Evolutionary conservation across 352 stramenopile genomes (phyloP).

Genomic region (Pseudoperonospora humuli): DNA sequence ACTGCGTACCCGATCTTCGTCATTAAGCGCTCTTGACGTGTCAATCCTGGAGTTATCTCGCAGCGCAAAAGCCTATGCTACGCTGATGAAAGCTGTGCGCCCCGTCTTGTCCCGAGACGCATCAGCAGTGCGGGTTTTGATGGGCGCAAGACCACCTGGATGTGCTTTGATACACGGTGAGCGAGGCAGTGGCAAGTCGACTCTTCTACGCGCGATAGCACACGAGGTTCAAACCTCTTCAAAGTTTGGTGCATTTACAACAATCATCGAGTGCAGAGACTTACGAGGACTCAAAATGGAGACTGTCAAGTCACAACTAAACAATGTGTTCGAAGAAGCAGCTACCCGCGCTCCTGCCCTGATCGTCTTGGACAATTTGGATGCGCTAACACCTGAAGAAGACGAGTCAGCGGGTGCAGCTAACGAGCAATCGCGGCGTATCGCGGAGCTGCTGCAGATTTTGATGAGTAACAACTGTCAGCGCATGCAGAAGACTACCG

Average conservation of each 20-base stretch:
- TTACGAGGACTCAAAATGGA: slow-evolving; percentile 85
- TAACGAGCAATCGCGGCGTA: slow-evolving; percentile 83
- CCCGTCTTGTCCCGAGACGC: slow-evolving; percentile 45
- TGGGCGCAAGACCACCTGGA: slow-evolving; percentile 49
- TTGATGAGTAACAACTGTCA: slow-evolving; percentile 45
- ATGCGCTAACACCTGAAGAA: slow-evolving; percentile 75
- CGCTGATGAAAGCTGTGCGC: slow-evolving; percentile 36
- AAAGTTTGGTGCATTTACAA: slow-evolving; percentile 33
- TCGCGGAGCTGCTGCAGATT: slow-evolving; percentile 66
- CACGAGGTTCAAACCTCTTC: slow-evolving; percentile 27
- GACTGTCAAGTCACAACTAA: slow-evolving; percentile 59
- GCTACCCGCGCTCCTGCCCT: slow-evolving; percentile 40
- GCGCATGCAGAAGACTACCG: slow-evolving; percentile 51
- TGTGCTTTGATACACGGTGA: slow-evolving; percentile 68
- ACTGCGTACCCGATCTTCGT: slow-evolving; percentile 1
- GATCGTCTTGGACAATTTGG: slow-evolving; percentile 78
- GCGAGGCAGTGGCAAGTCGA: slow-evolving; percentile 74
- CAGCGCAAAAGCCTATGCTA: slow-evolving; percentile 33
- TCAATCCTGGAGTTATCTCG: slow-evolving; percentile 35
- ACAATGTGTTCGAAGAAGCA: slow-evolving; percentile 48
- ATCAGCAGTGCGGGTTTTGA: slow-evolving; percentile 41
- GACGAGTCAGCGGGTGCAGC: slow-evolving; percentile 55
- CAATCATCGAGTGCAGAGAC: slow-evolving; percentile 56
- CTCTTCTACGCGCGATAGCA: slow-evolving; percentile 42
- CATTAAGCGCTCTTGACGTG: slow-evolving; percentile 12